Conservation (phyloP, 352 stramenopile genomes). For the Peronospora tabacina region DNA sequence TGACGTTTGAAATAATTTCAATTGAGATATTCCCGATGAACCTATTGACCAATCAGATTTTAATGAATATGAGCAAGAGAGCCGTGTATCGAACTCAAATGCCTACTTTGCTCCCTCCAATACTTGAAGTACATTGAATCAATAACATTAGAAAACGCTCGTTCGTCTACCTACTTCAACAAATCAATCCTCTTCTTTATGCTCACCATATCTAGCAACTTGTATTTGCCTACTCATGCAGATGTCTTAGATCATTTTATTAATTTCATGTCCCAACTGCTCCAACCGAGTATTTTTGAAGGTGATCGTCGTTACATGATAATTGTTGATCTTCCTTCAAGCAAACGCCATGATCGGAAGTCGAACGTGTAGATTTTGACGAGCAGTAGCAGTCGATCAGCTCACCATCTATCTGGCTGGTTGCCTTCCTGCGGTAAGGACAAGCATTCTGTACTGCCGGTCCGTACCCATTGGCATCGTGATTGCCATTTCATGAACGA, state of each 20-base stretch:
- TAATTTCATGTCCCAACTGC: not conserved
- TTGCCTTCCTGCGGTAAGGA: not conserved
- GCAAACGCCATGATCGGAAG: not conserved
- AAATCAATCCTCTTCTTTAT: not conserved
- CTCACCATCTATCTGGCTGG: slow-evolving; percentile 3
- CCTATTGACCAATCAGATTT: too few species aligned
- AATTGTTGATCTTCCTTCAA: slow-evolving; percentile 3
- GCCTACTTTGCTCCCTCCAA: too few species aligned
- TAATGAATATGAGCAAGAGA: too few species aligned
- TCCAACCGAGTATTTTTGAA: not conserved
- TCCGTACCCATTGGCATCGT: slow-evolving; percentile 2
- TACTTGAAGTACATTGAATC: slow-evolving; percentile 12
- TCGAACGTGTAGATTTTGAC: not conserved
- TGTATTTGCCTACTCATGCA: not conserved
- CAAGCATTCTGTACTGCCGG: not conserved
- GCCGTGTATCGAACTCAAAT: too few species aligned
- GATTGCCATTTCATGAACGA: not conserved
- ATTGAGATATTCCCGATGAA: too few species aligned
- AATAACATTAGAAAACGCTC: slow-evolving; percentile 11
- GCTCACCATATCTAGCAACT: slow-evolving; percentile 1
- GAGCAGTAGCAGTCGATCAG: not conserved
- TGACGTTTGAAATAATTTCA: too few species aligned
- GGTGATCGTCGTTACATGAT: not conserved
- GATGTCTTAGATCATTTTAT: slow-evolving; percentile 3
- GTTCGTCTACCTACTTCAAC: slow-evolving; percentile 12